Evolutionary conservation across 345 rosid genomes (phyloP).

Genomic region (Turnera subulata): DNA sequence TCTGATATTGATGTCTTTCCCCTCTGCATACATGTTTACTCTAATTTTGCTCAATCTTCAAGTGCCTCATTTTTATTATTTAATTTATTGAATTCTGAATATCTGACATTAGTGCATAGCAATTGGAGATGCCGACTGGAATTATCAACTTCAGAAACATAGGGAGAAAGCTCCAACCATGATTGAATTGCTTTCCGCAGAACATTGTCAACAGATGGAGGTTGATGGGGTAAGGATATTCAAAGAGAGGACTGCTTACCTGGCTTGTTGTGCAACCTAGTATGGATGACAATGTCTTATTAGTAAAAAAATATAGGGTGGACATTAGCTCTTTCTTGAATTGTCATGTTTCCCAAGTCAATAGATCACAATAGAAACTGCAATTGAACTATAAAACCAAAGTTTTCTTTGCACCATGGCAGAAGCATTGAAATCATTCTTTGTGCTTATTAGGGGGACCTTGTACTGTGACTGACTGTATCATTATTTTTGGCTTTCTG

Average conservation of each 20-base stretch:
- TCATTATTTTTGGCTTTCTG: slow-evolving; percentile 10
- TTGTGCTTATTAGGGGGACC: too few relatives aligned
- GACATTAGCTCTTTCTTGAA: too few relatives aligned
- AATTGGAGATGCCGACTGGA: slow-evolving; percentile 44
- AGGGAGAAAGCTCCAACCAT: slow-evolving; percentile 43
- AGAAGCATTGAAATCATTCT: too few relatives aligned
- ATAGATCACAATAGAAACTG: too few relatives aligned
- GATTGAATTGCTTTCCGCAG: slow-evolving; percentile 53
- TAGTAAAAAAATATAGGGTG: too few relatives aligned
- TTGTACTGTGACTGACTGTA: neutral
- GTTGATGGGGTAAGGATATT: slow-evolving; percentile 50
- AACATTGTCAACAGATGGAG: slow-evolving; percentile 43
- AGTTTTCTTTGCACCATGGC: too few relatives aligned
- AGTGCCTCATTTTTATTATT: neutral
- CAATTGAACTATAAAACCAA: too few relatives aligned
- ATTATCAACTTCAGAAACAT: slow-evolving; percentile 37
- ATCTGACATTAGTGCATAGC: slow-evolving; percentile 37
- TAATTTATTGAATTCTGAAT: slow-evolving; percentile 6
- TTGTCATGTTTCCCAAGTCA: too few relatives aligned
- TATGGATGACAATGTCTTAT: too few relatives aligned
- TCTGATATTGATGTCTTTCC: neutral
- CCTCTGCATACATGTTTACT: neutral
- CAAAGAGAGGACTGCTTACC: too few relatives aligned
- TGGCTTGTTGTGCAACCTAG: too few relatives aligned
- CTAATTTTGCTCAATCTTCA: too few relatives aligned